Evolutionary conservation across 257 asterid species (phyloP).

Genomic region (Coffea canephora): DNA sequence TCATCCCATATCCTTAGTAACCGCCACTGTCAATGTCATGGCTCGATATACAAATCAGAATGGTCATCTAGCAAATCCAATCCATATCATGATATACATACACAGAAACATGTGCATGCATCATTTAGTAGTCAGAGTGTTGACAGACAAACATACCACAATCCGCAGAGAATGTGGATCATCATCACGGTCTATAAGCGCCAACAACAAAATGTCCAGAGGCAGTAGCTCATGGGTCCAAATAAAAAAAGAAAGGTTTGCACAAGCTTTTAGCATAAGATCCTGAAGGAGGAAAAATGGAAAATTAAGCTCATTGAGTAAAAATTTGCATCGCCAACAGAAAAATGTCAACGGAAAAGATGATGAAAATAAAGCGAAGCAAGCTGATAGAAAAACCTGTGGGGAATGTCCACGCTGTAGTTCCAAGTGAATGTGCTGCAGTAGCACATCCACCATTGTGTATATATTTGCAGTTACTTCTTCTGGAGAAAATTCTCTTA

Average conservation of each 20-base stretch:
- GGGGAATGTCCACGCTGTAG: slow-evolving; percentile 87
- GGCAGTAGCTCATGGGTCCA: slow-evolving; percentile 97
- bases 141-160: slow-evolving; percentile 59
- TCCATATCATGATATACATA: background rate
- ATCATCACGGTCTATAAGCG: slow-evolving; percentile 94
- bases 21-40: background rate
- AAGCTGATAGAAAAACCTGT: slow-evolving; percentile 54
- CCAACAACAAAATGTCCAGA: slow-evolving; percentile 79
- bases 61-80: background rate
- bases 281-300: slow-evolving; percentile 54
- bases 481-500: slow-evolving; percentile 96
- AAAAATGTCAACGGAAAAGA: background rate
- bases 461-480: slow-evolving; percentile 92
- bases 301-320: background rate
- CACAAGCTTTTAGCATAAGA: slow-evolving; percentile 76
- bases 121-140: background rate
- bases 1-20: background rate
- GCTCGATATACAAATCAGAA: background rate
- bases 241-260: slow-evolving; percentile 78
- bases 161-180: slow-evolving; percentile 90
- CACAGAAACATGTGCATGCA: background rate
- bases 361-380: background rate
- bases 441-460: slow-evolving; percentile 91
- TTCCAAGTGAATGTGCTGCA: slow-evolving; percentile 83
- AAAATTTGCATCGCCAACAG: background rate